Base-by-base conservation (phyloP, 2,329 filamentous ascomycete species). In the Calonectria leucothoes region DNA sequence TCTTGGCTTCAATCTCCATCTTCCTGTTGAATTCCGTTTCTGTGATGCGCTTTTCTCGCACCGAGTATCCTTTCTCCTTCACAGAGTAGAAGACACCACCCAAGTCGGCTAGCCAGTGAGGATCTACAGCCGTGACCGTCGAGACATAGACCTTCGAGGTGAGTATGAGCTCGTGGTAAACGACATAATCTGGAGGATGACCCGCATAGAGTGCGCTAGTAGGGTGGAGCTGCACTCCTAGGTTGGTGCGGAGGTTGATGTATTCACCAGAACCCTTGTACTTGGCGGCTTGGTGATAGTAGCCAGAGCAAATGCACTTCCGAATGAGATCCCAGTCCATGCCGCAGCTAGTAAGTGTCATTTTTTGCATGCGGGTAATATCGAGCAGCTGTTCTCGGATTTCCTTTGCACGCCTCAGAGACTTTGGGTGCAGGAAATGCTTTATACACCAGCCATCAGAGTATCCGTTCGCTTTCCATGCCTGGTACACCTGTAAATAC, bases 101-200 rank as follows among this genome's bases (percentile, higher is more conserved):
- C 7, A 99, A 88, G 82, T 99, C 97, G 8, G 97, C 97, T 49
- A 99, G 91, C 97, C 97, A 99, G 82, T 97, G 95, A 66, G 97
- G 96, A 83, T 99, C 97, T 1, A 99, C 97, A 1, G 95, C 92
- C 6, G 97, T 99, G 12, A 99, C 97, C 6, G 95, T 98, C 4
- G 95, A 97, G 92, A 99, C 98, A 87, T 98, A 99, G 83, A 98
- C 97, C 83, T 98, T 98, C 71, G 93, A 95, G 0, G 97, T 99
- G 74, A 99, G 91, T 79, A 99, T 98, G 72, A 99, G 91, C 85
- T 99, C 97, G 87, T 99, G 97, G 85, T 99, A 99, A 51, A 99
- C 93, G 66, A 99, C 95, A 82, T 98, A 98, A 82, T 99, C 97
- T 1, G 97, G 97, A 29, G 98, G 91, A 84, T 98, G 97, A 5